Evolutionary conservation across 1,284 basidiomycete species (phyloP).

Genomic region (Sphaerobolus stellatus): DNA sequence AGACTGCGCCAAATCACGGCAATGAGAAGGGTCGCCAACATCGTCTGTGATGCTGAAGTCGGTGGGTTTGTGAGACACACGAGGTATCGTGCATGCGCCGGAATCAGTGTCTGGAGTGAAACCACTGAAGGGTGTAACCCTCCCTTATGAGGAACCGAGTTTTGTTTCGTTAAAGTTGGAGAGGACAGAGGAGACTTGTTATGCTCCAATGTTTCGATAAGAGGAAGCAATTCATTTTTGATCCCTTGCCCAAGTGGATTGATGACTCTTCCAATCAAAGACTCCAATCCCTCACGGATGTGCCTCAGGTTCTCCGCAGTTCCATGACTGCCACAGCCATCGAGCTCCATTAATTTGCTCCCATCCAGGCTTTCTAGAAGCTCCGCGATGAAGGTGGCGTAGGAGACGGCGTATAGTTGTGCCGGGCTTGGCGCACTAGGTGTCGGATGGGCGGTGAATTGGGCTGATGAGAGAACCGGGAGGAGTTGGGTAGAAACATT

Average conservation of each 20-base stretch:
- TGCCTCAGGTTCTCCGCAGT: conserved; percentile 41
- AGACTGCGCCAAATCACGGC: conserved; percentile 69
- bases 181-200: conserved; percentile 28
- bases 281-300: conserved; percentile 65
- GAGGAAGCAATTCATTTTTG: conserved; percentile 56
- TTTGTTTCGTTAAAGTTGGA: conserved; percentile 21
- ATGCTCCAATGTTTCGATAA: conserved; percentile 60
- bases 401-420: conserved; percentile 66
- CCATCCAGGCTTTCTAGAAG: conserved; percentile 67
- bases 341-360: conserved; percentile 57
- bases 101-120: conserved; percentile 55
- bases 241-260: conserved; percentile 62
- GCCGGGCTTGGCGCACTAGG: conserved; percentile 59
- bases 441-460: conserved; percentile 53
- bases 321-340: conserved; percentile 36
- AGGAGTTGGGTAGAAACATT: conserved; percentile 66
- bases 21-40: conserved; percentile 67
- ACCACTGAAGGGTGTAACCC: conserved; percentile 59
- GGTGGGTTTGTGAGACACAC: conserved; percentile 47
- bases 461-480: conserved; percentile 61
- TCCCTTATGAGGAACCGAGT: conserved; percentile 36
- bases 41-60: conserved; percentile 51
- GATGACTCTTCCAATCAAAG: conserved; percentile 62
- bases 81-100: conserved; percentile 58
- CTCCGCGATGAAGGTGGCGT: conserved; percentile 69